Evolutionary conservation across 2,329 filamentous ascomycete species (phyloP).

Genomic region (Sporothrix curviconia): DNA sequence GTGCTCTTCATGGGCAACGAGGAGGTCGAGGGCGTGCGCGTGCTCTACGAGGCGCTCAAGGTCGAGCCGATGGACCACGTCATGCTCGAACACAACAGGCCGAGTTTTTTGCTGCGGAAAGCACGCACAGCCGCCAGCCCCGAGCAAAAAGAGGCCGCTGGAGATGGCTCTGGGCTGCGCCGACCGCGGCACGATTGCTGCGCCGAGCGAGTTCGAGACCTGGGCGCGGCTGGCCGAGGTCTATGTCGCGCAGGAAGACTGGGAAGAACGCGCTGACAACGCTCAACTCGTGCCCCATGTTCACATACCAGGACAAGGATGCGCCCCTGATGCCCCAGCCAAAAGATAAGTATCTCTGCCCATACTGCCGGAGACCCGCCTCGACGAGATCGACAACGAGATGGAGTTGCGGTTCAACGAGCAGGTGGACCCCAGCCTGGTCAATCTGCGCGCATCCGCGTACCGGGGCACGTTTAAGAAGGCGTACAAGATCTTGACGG

Average conservation of each 20-base stretch:
- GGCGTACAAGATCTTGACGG: slow-evolving; percentile 87
- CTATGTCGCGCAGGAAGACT: slow-evolving; percentile 89
- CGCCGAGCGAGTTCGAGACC: slow-evolving; percentile 93
- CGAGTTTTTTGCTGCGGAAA: slow-evolving; percentile 82
- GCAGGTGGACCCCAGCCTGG: slow-evolving; percentile 76
- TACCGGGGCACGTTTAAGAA: slow-evolving; percentile 96
- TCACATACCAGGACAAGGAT: slow-evolving; percentile 98
- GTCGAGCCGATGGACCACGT: slow-evolving; percentile 97
- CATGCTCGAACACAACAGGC: slow-evolving; percentile 91
- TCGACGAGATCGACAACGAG: slow-evolving; percentile 95
- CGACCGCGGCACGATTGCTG: slow-evolving; percentile 88
- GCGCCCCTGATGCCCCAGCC: slow-evolving; percentile 91
- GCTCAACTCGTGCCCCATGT: slow-evolving; percentile 98
- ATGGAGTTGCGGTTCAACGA: slow-evolving; percentile 74
- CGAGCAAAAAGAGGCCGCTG: slow-evolving; percentile 56
- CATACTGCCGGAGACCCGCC: slow-evolving; percentile 76
- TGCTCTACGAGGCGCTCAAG: slow-evolving; percentile 81
- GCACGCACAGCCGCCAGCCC: slow-evolving; percentile 50
- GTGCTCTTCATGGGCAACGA: slow-evolving; percentile 93
- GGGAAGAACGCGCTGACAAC: slow-evolving; percentile 93
- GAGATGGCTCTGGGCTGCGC: slow-evolving; percentile 88
- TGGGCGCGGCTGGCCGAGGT: slow-evolving; percentile 93
- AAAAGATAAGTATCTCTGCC: slow-evolving; percentile 79
- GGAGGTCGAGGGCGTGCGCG: slow-evolving; percentile 87
- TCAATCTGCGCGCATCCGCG: slow-evolving; percentile 76